Conservation (phyloP, 2,329 filamentous ascomycete species). For the Moelleriella libera region DNA sequence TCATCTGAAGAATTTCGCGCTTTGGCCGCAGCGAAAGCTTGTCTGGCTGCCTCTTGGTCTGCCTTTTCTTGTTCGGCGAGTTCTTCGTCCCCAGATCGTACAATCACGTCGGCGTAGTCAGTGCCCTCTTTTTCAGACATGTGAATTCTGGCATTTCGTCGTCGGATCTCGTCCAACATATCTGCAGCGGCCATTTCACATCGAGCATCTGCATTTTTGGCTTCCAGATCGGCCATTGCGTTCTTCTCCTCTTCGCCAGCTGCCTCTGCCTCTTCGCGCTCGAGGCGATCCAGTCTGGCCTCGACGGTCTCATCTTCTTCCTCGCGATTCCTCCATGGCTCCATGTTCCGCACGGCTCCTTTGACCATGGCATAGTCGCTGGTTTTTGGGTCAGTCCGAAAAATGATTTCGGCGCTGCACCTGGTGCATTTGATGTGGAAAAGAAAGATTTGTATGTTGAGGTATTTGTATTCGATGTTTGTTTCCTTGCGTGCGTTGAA, state of each 20-base stretch:
- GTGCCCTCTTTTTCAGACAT: conserved; percentile 55
- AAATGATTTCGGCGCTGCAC: conserved; percentile 77
- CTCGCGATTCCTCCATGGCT: conserved; percentile 61
- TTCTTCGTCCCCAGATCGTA: conserved; percentile 43
- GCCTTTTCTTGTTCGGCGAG: conserved; percentile 57
- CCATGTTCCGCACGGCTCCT: conserved; percentile 85
- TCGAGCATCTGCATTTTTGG: conserved; percentile 85
- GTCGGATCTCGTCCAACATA: conserved; percentile 86
- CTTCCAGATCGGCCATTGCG: conserved; percentile 89
- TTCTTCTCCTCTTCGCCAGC: conserved; percentile 60
- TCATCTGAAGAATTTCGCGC: conserved; percentile 18
- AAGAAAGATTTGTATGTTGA: conserved; percentile 72
- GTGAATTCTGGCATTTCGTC: conserved; percentile 78
- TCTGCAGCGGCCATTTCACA: conserved; percentile 95
- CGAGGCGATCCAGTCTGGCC: conserved; percentile 69
- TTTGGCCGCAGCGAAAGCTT: conserved; percentile 57
- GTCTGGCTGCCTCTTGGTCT: conserved; percentile 66
- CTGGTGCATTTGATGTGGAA: conserved; percentile 78
- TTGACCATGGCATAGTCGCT: conserved; percentile 74
- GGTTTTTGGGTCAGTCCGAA: conserved; percentile 89
- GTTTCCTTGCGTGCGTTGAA: conserved; percentile 95
- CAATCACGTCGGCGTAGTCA: conserved; percentile 41
- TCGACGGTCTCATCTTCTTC: conserved; percentile 72
- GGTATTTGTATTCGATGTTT: conserved; percentile 74
- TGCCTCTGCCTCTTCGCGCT: conserved; percentile 55